Conservation (phyloP, 495 filamentous ascomycete genomes). For the Hypomontagnella submonticulosa region DNA sequence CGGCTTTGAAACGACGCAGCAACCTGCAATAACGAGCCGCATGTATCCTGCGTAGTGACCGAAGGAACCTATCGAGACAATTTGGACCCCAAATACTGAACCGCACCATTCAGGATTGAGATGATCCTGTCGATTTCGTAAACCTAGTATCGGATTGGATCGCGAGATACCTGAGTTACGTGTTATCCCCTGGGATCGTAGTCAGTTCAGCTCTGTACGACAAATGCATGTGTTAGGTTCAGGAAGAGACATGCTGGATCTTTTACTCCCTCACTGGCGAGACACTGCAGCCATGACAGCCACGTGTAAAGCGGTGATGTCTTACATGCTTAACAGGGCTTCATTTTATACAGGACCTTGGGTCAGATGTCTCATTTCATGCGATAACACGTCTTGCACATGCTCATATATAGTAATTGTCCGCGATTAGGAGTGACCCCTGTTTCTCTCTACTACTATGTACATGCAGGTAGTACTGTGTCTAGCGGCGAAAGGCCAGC, state of each 20-base stretch:
- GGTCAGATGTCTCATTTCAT: neutral
- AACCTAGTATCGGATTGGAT: too few species aligned
- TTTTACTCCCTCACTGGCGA: neutral
- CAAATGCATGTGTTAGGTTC: conserved; percentile 8
- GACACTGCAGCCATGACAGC: conserved; percentile 6
- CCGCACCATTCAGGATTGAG: too few species aligned
- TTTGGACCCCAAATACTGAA: too few species aligned
- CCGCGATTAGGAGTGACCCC: too few species aligned
- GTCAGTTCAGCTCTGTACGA: conserved; percentile 11
- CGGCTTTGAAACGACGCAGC: too few species aligned
- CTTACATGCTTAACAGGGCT: conserved; percentile 9
- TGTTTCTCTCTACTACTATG: too few species aligned
- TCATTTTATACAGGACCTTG: conserved; percentile 2
- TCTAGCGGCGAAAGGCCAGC: conserved; percentile 15
- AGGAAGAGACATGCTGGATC: neutral
- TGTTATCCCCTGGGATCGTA: neutral
- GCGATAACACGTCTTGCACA: neutral
- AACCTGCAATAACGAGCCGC: too few species aligned
- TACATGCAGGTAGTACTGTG: too few species aligned
- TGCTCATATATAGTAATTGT: too few species aligned
- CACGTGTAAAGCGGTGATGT: conserved; percentile 33
- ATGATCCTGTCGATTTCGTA: too few species aligned
- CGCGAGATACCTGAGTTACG: neutral
- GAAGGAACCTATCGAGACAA: too few species aligned
- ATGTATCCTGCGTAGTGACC: too few species aligned